These are phyloP conservation scores for Passiflora organensis DNA, from an alignment of 345 rosid genomes.

Conservation along the genomic window DNA sequence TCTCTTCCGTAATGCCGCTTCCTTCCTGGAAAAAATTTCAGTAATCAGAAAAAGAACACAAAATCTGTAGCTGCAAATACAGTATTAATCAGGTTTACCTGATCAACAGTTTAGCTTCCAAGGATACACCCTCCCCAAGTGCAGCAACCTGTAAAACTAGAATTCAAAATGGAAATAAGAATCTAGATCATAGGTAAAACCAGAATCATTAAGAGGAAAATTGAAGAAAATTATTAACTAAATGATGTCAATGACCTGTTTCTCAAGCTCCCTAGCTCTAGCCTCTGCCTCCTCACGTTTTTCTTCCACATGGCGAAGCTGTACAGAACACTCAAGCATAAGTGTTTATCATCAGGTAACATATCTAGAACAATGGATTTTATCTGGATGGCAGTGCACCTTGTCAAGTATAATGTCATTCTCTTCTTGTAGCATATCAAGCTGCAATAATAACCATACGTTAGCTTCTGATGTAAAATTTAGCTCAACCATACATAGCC, in stretches of 20 bases:
- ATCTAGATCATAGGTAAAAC: not conserved
- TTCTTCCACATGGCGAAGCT: constrained; percentile 81
- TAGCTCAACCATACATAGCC: not conserved
- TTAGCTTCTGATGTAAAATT: constrained; percentile 3
- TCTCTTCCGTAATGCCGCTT: constrained; percentile 83
- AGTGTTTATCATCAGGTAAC: constrained; percentile 15
- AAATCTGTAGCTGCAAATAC: constrained; percentile 13
- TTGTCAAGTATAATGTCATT: constrained; percentile 43
- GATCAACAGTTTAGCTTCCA: constrained; percentile 89
- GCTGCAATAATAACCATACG: constrained; percentile 37
- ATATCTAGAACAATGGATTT: constrained; percentile 6
- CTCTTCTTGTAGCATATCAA: constrained; percentile 75
- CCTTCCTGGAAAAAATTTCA: constrained; percentile 50
- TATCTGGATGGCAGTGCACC: constrained; percentile 13
- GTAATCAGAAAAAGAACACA: constrained; percentile 14
- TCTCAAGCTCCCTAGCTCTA: constrained; percentile 92
- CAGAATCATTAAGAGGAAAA: not conserved
- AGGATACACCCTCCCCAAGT: constrained; percentile 93
- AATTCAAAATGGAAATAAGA: constrained; percentile 9
- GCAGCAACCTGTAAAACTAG: constrained; percentile 69
- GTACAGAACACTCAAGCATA: constrained; percentile 25
- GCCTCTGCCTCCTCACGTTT: constrained; percentile 84
- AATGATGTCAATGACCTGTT: constrained; percentile 52
- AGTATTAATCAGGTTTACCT: constrained; percentile 43
- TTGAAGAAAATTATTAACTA: not conserved